Evolutionary conservation across 805 yeast species (phyloP).

Genomic region (Lachancea quebecensis): DNA sequence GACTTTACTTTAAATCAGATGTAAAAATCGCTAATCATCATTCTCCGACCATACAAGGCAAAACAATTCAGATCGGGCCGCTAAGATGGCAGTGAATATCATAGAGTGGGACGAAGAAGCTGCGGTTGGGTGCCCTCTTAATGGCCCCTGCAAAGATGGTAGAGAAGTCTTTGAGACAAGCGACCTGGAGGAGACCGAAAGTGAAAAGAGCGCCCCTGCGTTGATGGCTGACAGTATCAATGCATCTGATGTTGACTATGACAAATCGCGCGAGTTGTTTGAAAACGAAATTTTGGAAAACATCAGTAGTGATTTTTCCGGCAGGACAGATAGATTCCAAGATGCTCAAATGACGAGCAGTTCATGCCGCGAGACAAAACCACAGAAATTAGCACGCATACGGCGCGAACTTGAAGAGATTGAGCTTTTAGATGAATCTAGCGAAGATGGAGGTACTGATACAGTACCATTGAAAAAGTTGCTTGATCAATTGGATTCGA

Average conservation of each 20-base stretch:
- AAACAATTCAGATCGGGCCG: no score
- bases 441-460: background rate
- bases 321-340: background rate
- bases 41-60: no score
- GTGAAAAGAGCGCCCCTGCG: background rate
- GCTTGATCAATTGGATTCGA: background rate
- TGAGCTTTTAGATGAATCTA: background rate
- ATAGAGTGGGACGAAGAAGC: slow-evolving; percentile 1
- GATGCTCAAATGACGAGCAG: no score
- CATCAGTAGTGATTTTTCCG: slow-evolving; percentile 7
- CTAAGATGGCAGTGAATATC: background rate
- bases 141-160: background rate
- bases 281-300: slow-evolving; percentile 1
- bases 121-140: background rate
- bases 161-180: slow-evolving; percentile 7
- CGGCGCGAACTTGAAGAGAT: slow-evolving; percentile 11
- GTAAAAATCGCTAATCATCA: no score
- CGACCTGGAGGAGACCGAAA: slow-evolving; percentile 3
- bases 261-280: background rate
- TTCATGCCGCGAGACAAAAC: background rate
- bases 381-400: slow-evolving; percentile 9
- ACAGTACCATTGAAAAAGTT: background rate
- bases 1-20: no score
- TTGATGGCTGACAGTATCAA: background rate
- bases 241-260: background rate